Base-by-base conservation (phyloP, 192 early-diverging fungal genomes). In the Coemansia sp. region DNA sequence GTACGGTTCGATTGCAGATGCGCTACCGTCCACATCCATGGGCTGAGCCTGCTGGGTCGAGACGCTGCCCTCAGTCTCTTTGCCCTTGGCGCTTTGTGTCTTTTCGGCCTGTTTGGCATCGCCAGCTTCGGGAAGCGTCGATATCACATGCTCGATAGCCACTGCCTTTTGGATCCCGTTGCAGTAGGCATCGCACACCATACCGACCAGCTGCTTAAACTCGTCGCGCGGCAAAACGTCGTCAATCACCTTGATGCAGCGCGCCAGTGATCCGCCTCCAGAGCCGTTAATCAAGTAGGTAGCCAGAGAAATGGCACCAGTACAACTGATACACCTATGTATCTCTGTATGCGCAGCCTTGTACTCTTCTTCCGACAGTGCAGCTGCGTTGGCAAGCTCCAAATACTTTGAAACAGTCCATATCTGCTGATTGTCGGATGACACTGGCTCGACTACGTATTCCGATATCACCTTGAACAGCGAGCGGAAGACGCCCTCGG, bases 11-110 rank as follows among this genome's bases (percentile, higher is more conserved):
- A 65, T 43, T 1, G 60, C 51, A 11, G 35, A 12, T 1, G 35
- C n/a, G 17, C 57, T 27, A 19, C 57, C 59, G 17, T 81, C 78
- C 32, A 81, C 60, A 10, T 81, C 78, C 78, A 81, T 81, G 3
- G 57, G 29, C 60, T 71, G 66, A 22, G 51, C 48, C 23, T 22
- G 29, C 8, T 47, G 19, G 3, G 12, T 39, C 22, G 22, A 24
- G 51, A 11, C 11, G 21, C 35, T 4, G 37, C 29, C 25, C 41
- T 72, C 76, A 1, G 60, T 41, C 51, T 56, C 64, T 47, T 75
- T 76, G 25, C 73, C 67, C 41, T 64, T 66, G 51, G 49, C 22
- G 10, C 43, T 60, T 9, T 32, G 8, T 51, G 49, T 66, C n/a
- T 43, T 57, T 14, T 61, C 68, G 2, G 70, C 29, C 52, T 65